phyloP scores from a whole-genome alignment of 441 rosid genomes.

The California macrophylla region DNA sequence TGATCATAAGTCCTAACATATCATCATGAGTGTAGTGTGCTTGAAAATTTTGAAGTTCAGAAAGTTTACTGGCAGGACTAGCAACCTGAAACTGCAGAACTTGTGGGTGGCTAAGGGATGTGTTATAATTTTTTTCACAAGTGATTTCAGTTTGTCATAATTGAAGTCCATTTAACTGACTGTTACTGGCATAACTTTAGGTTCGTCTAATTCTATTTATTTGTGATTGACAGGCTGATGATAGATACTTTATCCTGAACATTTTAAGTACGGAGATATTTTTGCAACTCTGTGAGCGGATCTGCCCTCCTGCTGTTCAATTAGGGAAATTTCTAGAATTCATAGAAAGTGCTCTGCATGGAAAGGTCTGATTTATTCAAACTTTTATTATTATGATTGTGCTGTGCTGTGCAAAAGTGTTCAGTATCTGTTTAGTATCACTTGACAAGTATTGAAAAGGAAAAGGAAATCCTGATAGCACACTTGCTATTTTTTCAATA shows the following conservation, averaged over 20 bases:
- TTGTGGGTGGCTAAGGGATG: background rate
- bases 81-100: no score
- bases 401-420: background rate
- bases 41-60: background rate
- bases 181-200: slow-evolving; percentile 1
- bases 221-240: slow-evolving; percentile 49
- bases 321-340: slow-evolving; percentile 51
- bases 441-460: background rate
- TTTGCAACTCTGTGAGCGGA: slow-evolving; percentile 48
- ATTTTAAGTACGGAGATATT: slow-evolving; percentile 54
- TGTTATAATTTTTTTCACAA: background rate
- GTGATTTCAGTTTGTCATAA: background rate
- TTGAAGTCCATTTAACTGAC: slow-evolving; percentile 2
- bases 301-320: slow-evolving; percentile 38
- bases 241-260: slow-evolving; percentile 57
- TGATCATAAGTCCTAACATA: background rate
- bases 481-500: background rate
- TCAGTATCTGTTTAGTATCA: background rate
- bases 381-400: background rate
- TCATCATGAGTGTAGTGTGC: background rate
- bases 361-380: slow-evolving; percentile 46
- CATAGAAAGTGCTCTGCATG: slow-evolving; percentile 52
- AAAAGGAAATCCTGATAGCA: background rate
- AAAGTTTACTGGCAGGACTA: background rate
- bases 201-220: slow-evolving; percentile 16